Percentiles rank a stretch among this genome's conserved stretches.
phyloP scores from a whole-genome alignment of 2,329 filamentous ascomycete species.

The Allantophomopsis lycopodina region DNA sequence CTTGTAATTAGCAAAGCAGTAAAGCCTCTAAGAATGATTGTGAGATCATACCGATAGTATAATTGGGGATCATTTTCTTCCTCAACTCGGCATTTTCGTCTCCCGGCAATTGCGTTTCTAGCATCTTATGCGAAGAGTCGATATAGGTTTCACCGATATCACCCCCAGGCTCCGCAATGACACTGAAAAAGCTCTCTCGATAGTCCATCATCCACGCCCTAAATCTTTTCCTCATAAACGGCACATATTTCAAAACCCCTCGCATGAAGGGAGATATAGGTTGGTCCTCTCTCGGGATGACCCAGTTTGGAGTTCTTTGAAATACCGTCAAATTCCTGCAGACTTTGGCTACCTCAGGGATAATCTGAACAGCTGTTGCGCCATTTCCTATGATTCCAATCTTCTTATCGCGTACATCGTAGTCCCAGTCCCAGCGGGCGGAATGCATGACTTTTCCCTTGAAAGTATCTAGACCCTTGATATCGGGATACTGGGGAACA shows the following conservation, averaged over 20 bases:
- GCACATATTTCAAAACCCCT: conserved; percentile 37
- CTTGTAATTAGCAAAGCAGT: too few species aligned
- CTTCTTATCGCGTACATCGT: neutral
- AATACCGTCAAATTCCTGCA: conserved; percentile 47
- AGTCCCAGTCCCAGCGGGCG: neutral
- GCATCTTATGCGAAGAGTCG: conserved; percentile 34
- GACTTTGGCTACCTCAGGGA: conserved; percentile 33
- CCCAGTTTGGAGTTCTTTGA: conserved; percentile 52
- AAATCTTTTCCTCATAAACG: conserved; percentile 38
- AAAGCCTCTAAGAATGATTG: too few species aligned
- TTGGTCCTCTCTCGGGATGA: too few species aligned
- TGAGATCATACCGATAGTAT: too few species aligned
- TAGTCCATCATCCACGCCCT: conserved; percentile 45
- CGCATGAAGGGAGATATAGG: too few species aligned
- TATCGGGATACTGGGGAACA: neutral
- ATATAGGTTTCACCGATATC: too few species aligned
- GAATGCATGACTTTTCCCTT: neutral
- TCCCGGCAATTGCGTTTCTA: conserved; percentile 34
- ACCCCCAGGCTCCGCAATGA: conserved; percentile 42
- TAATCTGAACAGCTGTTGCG: conserved; percentile 43
- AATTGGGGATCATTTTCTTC: conserved; percentile 40
- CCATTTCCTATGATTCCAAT: neutral
- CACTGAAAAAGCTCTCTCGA: conserved; percentile 37
- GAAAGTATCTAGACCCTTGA: neutral
- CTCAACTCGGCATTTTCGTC: conserved; percentile 39